Percentiles rank a stretch among this genome's conserved stretches.
Conservation (phyloP, 768 basidiomycete genomes). For the Podaxis sp. region DNA sequence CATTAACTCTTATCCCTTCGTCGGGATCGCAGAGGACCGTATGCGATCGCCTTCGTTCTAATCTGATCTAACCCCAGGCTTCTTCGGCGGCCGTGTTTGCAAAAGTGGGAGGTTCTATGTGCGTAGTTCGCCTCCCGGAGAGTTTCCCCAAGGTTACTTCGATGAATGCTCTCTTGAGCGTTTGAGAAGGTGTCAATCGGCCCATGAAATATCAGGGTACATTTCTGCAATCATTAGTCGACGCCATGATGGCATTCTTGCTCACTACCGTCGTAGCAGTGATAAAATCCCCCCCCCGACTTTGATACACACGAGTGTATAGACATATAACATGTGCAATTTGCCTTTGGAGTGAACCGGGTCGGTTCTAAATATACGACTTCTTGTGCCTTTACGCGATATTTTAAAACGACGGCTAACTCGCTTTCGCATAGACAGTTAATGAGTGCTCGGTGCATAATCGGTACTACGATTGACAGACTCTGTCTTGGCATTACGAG, state of each 20-base stretch:
- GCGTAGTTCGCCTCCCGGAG: neutral
- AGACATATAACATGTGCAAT: neutral
- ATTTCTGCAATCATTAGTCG: neutral
- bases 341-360: neutral
- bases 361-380: constrained; percentile 5
- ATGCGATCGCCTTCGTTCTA: neutral
- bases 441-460: neutral
- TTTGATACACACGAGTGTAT: neutral
- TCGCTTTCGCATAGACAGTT: neutral
- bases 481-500: neutral
- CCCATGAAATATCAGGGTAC: neutral
- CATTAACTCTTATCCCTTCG: neutral
- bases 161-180: neutral
- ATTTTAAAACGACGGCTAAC: neutral
- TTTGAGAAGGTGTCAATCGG: neutral
- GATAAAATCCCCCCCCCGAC: neutral
- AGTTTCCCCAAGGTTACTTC: neutral
- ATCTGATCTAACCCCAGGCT: neutral
- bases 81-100: neutral
- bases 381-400: neutral
- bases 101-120: neutral
- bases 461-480: neutral
- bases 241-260: neutral
- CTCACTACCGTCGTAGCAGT: neutral
- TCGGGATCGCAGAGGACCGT: neutral